Percentiles rank a stretch among this genome's conserved stretches.
Conservation (phyloP, 139 green algal species). For the Volvox africanus region DNA sequence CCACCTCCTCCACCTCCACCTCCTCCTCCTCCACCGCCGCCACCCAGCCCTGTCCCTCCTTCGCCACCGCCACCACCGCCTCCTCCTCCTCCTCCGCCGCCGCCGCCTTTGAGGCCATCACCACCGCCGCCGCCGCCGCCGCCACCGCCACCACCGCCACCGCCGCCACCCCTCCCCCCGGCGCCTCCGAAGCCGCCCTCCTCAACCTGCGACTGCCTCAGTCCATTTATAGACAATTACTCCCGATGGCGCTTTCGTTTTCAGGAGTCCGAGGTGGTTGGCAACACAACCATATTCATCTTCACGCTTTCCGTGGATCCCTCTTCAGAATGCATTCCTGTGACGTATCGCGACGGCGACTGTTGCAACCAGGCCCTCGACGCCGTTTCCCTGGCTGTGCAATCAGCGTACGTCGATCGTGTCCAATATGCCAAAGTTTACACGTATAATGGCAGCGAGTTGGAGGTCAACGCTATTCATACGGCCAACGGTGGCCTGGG, state of each 20-base stretch:
- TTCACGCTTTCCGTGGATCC: slow-evolving; percentile 24
- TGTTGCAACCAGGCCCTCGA: slow-evolving; percentile 60
- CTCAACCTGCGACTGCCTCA: slow-evolving; percentile 52
- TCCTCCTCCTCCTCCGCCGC: neutral
- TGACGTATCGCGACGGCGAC: slow-evolving; percentile 43
- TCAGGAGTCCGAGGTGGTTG: slow-evolving; percentile 15
- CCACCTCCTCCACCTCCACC: slow-evolving; percentile 27
- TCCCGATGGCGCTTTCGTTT: slow-evolving; percentile 55
- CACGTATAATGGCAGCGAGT: slow-evolving; percentile 27
- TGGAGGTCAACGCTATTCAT: neutral
- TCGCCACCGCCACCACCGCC: neutral
- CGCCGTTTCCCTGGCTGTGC: slow-evolving; percentile 47
- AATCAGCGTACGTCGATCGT: neutral
- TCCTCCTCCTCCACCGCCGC: slow-evolving; percentile 7
- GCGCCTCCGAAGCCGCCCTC: neutral
- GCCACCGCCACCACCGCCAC: neutral
- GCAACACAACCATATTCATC: neutral
- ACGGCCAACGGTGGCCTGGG: neutral
- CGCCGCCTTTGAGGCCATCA: neutral
- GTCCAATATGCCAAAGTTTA: slow-evolving; percentile 34
- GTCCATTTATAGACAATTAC: slow-evolving; percentile 52
- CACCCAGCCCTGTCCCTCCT: neutral
- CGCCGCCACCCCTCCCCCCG: slow-evolving; percentile 2
- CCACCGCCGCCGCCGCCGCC: neutral
- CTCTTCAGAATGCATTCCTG: neutral